Percentiles rank a stretch among this genome's conserved stretches.
phyloP scores from a whole-genome alignment of 371 early-diverging fungal species.

The Circinella minor region DNA sequence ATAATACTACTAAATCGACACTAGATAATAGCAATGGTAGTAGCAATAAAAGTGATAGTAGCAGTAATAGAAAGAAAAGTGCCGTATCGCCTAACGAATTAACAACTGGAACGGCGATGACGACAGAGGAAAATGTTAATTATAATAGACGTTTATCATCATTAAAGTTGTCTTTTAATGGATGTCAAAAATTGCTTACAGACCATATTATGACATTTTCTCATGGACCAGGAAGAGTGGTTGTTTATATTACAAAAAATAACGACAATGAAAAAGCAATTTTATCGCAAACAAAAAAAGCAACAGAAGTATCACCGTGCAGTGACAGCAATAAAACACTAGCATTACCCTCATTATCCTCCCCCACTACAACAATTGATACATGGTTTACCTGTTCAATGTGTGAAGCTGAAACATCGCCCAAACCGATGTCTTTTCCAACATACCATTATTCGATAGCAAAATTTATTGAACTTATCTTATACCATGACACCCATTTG shows the following conservation, averaged over 20 bases:
- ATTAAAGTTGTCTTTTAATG: slow-evolving; percentile 1
- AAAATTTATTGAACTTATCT: slow-evolving; percentile 66
- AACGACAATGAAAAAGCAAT: not conserved
- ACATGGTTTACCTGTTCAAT: slow-evolving; percentile 55
- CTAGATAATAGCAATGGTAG: no score
- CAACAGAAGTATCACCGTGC: slow-evolving; percentile 22
- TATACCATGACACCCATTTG: slow-evolving; percentile 54
- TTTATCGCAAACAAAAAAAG: slow-evolving; percentile 27
- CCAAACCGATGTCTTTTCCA: slow-evolving; percentile 40
- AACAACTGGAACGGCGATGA: not conserved
- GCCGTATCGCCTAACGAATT: not conserved
- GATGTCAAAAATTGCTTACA: not conserved
- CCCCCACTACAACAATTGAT: slow-evolving; percentile 23
- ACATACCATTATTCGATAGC: slow-evolving; percentile 61
- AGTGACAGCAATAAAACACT: not conserved
- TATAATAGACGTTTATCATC: not conserved
- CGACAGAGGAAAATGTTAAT: not conserved
- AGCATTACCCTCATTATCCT: not conserved
- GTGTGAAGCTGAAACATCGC: slow-evolving; percentile 46
- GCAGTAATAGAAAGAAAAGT: not conserved
- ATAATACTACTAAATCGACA: no score
- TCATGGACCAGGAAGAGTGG: slow-evolving; percentile 58
- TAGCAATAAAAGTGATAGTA: no score
- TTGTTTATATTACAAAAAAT: slow-evolving; percentile 35
- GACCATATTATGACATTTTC: slow-evolving; percentile 25